A percentile compares a stretch with the other conserved stretches of the same genome.
These are phyloP conservation scores for Fusarium chuoi DNA, from an alignment of 2,329 filamentous ascomycete genomes.

Conservation along the genomic window DNA sequence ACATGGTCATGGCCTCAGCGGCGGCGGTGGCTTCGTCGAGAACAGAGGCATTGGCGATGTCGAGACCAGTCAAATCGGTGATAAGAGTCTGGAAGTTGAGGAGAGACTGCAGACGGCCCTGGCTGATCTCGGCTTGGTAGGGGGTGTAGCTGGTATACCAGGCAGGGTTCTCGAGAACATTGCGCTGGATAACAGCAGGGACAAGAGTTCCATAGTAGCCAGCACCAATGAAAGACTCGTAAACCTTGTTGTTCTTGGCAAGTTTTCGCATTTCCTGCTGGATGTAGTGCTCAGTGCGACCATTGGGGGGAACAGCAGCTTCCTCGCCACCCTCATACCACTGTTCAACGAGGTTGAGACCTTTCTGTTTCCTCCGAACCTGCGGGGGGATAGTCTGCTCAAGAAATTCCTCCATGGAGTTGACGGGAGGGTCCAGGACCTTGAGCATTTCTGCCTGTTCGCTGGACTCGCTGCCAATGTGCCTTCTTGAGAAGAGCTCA, in stretches of 20 bases:
- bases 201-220: conserved; percentile 89
- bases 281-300: conserved; percentile 44
- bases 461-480: conserved; percentile 81
- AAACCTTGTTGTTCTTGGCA: conserved; percentile 50
- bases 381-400: conserved; percentile 82
- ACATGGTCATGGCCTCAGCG: conserved; percentile 94
- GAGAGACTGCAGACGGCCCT: conserved; percentile 89
- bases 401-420: conserved; percentile 83
- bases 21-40: conserved; percentile 93
- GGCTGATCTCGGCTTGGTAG: conserved; percentile 97
- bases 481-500: conserved; percentile 75
- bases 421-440: conserved; percentile 77
- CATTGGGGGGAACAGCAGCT: conserved; percentile 35
- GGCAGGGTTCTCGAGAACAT: conserved; percentile 89
- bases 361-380: conserved; percentile 58
- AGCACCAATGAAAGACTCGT: conserved; percentile 80
- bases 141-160: conserved; percentile 99
- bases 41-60: conserved; percentile 90
- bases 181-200: conserved; percentile 91
- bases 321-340: conserved; percentile 42
- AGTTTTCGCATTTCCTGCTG: conserved; percentile 69
- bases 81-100: conserved; percentile 97
- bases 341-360: conserved; percentile 44
- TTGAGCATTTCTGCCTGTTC: conserved; percentile 82
- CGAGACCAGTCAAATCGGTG: conserved; percentile 84